Evolutionary conservation across 2,329 filamentous ascomycete species (phyloP).

Genomic region (Dactylellina sp.): DNA sequence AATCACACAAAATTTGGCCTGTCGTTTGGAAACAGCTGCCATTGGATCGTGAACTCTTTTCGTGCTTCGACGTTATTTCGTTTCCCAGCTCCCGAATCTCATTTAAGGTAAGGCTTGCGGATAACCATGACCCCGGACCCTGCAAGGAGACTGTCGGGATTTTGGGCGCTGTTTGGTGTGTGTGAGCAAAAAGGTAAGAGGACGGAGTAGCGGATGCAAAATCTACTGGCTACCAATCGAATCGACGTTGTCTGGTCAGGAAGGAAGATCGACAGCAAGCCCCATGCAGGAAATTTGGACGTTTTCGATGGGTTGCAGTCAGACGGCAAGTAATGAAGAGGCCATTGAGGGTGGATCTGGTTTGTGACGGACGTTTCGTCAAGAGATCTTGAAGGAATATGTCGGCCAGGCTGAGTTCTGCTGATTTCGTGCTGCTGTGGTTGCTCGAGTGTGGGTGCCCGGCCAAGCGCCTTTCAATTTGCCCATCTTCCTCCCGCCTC

Average conservation of each 20-base stretch:
- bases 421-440: constrained; percentile 27
- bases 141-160: constrained; percentile 57
- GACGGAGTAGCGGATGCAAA: constrained; percentile 40
- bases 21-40: constrained; percentile 18
- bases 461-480: constrained; percentile 10
- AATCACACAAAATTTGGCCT: not conserved
- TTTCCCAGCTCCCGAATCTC: constrained; percentile 45
- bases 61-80: constrained; percentile 19
- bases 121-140: constrained; percentile 56
- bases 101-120: constrained; percentile 58
- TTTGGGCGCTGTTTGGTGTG: constrained; percentile 46
- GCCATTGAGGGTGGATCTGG: not conserved
- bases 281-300: constrained; percentile 54
- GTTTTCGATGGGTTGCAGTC: constrained; percentile 41
- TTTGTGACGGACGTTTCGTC: constrained; percentile 8
- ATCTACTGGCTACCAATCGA: constrained; percentile 45
- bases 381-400: constrained; percentile 8
- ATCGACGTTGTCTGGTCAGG: constrained; percentile 7
- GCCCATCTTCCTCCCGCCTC: too few species aligned
- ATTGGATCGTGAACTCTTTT: constrained; percentile 20
- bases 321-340: constrained; percentile 28
- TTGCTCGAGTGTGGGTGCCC: constrained; percentile 10
- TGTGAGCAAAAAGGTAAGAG: constrained; percentile 40
- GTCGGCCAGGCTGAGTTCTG: too few species aligned
- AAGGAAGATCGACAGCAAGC: constrained; percentile 50